Base-by-base conservation (phyloP, 352 stramenopile species). In the Phytopythium sindhum region DNA sequence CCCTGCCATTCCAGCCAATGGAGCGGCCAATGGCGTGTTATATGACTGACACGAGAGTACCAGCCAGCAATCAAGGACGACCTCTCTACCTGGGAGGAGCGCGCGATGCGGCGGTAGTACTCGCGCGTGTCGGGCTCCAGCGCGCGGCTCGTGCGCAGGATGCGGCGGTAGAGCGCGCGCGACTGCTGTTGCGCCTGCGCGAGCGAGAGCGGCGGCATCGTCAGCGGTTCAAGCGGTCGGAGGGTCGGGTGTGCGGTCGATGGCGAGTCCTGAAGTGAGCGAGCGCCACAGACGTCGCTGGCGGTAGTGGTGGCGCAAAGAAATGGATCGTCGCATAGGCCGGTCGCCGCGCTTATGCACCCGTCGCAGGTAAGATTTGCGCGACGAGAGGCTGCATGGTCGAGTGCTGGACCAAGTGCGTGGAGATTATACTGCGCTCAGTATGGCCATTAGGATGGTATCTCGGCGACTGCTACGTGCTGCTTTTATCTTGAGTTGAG, bases 31-130 rank as follows among this genome's bases (percentile, higher is more conserved):
- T 28, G 15, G 47, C 11, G 11, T 21, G 23, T 53, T 45, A 10
- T 39, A 10, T 2, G 10, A 6, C 7, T 6, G 7, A 45, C 6
- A 12, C 39, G 39, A 45, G 15, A 42, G 37, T 12, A 19, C 11
- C 39, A 45, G 39, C 17, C 39, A 45, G 39, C 39, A n/a, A 23
- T 2, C 39, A 53, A 7, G 23, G 1, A 47, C 35, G 64, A 54
- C 28, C 24, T 29, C n/a, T 28, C 3, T 59, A 66, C 59, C 59
- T 66, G 65, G 9, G 61, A 60, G 23, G 73, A 84, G 52, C 78
- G 65, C 2, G 75, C 74, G 56, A 83, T 81, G 61, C 65, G 75
- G 14, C 70, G 54, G 59, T 83, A 87, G 60, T 81, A 74, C 51
- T 83, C 69, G 57, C 73, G 67, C 29, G 66, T 71, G 45, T 80